A percentile compares a stretch with the other conserved stretches of the same genome.
These are phyloP conservation scores for Solanum arcanum DNA, from an alignment of 257 asterid species.

Conservation along the genomic window DNA sequence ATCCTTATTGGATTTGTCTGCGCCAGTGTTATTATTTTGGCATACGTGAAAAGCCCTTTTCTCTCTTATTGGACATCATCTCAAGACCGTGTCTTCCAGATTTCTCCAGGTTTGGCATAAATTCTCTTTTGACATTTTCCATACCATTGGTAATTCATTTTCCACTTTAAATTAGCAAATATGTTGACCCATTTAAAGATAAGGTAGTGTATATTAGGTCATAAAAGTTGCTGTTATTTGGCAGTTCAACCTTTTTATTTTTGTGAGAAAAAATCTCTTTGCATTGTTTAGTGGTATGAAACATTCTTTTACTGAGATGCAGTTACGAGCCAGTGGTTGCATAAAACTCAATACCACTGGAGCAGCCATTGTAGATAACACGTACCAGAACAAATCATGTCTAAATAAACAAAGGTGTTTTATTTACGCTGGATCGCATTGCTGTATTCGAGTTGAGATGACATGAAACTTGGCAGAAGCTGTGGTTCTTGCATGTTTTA, in stretches of 20 bases:
- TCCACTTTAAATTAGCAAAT: background rate
- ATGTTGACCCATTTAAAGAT: background rate
- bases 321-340: background rate
- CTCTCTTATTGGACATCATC: conserved; percentile 49
- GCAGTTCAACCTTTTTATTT: background rate
- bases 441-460: background rate
- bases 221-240: background rate
- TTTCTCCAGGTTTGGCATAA: conserved; percentile 48
- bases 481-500: background rate
- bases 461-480: background rate
- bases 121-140: background rate
- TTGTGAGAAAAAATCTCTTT: background rate
- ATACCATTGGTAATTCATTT: background rate
- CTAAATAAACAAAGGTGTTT: background rate
- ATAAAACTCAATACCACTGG: background rate
- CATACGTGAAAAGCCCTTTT: conserved; percentile 61
- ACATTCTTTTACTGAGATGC: background rate
- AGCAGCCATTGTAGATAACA: background rate
- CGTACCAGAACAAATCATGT: background rate
- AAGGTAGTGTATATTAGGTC: background rate
- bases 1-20: conserved; percentile 69
- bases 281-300: background rate
- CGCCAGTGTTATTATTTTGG: conserved; percentile 48
- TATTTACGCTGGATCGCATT: background rate
- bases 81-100: conserved; percentile 26